Evolutionary conservation across 83 land plant genomes (phyloP).

Genomic region (Picea abies): DNA sequence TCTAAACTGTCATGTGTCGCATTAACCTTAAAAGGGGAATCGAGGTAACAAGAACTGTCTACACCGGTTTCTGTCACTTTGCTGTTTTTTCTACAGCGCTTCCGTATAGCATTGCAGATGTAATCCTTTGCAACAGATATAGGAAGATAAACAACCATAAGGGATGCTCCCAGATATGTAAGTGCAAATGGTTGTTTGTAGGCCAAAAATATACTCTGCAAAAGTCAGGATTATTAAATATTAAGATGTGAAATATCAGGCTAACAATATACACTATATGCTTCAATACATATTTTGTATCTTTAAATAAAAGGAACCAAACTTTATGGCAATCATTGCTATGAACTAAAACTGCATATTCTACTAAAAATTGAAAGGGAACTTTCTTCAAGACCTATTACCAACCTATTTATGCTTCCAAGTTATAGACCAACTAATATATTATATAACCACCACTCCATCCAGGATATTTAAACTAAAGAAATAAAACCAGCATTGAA

Average conservation of each 20-base stretch:
- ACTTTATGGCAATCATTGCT: neutral
- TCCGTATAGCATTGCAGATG: constrained; percentile 42
- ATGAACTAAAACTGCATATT: constrained; percentile 5
- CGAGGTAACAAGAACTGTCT: constrained; percentile 34
- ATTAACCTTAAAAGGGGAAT: constrained; percentile 39
- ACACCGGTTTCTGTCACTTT: constrained; percentile 24
- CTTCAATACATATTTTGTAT: neutral
- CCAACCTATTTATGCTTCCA: neutral
- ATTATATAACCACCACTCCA: neutral
- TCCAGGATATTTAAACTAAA: neutral
- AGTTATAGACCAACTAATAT: neutral
- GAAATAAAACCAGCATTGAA: neutral
- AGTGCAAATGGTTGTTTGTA: constrained; percentile 95
- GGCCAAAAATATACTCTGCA: constrained; percentile 81
- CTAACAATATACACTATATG: neutral
- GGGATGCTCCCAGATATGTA: constrained; percentile 91
- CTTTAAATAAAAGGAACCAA: neutral
- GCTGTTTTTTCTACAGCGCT: constrained; percentile 25
- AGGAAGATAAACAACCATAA: constrained; percentile 93
- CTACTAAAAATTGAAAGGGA: neutral
- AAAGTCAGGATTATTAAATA: neutral
- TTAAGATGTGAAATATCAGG: neutral
- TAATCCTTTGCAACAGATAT: constrained; percentile 75
- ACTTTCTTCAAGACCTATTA: neutral
- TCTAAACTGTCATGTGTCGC: constrained; percentile 31